Base-by-base conservation (phyloP, 192 early-diverging fungal genomes). In the Anaeromyces robustus region DNA sequence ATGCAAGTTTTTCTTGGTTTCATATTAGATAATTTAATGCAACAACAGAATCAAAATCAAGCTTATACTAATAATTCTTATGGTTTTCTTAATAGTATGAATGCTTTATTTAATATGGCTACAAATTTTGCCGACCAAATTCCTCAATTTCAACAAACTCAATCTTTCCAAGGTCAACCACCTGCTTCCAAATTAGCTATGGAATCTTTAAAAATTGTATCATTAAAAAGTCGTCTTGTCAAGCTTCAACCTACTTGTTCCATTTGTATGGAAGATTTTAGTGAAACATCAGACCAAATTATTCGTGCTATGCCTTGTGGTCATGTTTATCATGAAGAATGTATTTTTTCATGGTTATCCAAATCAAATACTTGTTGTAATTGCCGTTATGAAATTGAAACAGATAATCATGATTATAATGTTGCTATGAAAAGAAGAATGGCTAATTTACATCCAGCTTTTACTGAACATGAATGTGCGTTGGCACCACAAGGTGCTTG, bases 361-460 rank as follows among this genome's bases (percentile, higher is more conserved):
- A 80, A 79, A 17, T 81, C 82, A 52, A 82, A 85, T 41, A 86
- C 85, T 16, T 86, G 85, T 77, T 85, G 84, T 18, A 81, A 78
- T 11, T 86, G 85, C 26, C 84, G 85, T 30, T 86, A 84, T 30
- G 82, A 86, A 81, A 77, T 86, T 32, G 31, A 81, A 77, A 86
- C 85, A 1, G 83, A 86, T 77, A 86, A 86, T 29, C 30, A 78
- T 30, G 85, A 86, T 26, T 86, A 86, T 59, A 86, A 86, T 78
- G 13, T 29, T 2, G 30, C 31, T 59, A 81, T 86, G 18, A 29
- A 77, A 12, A 77, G 77, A 1, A 77, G 85, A 5, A 86, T 86
- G 85, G 52, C 52, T 68, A 22, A n/a, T n/a, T 68, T 68, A n/a
- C 52, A 68, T n/a, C 26, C 52, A 22, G 22, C 19, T 9, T 68